Base-by-base conservation (phyloP, 306 rosid species). In the Lablab purpureus region DNA sequence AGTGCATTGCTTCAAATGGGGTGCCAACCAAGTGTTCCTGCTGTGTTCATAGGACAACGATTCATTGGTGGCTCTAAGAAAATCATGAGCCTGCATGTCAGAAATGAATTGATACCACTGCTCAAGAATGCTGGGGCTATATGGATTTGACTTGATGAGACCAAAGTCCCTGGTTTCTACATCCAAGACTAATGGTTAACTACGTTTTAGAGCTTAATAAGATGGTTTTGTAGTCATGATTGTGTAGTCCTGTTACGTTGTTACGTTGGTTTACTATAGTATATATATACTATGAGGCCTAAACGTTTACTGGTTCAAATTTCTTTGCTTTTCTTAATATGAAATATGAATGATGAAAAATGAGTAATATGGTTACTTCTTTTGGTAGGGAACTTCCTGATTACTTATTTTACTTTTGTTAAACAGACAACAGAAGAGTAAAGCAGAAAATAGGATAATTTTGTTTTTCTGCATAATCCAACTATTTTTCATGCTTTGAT, bases 31-130 rank as follows among this genome's bases (percentile, higher is more conserved):
- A 85, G 89, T 55, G 96, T 90, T 0, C 97, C 96, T 0, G 90
- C 91, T 52, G 92, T 92, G 69, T 92, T 87, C 77, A 92, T 92
- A 56, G 94, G 91, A 15, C 89, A 90, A 60, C 73, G 84, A 52
- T 69, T 90, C 75, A 77, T 85, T 1, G 97, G 97, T 6, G 97
- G 97, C 0, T 80, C 90, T 17, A 87, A 86, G 23, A 82, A 71
- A 70, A 85, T 90, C 84, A 86, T 90, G 87, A 82, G 86, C 52
- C 88, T 92, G 52, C 95, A 89, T 74, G 74, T 92, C 28, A 74
- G 89, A 67, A 90, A 92, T 74, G 71, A 84, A 86, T 82, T 92
- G 7, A 90, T 80, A 3, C 83, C 91, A 19, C 23, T 92, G 75
- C 91, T 92, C 27, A 87, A 84, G 21, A 76, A 81, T 37, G 96